phyloP scores from a whole-genome alignment of 78 protist genomes.

The Dictyostelium brefeldianum region DNA sequence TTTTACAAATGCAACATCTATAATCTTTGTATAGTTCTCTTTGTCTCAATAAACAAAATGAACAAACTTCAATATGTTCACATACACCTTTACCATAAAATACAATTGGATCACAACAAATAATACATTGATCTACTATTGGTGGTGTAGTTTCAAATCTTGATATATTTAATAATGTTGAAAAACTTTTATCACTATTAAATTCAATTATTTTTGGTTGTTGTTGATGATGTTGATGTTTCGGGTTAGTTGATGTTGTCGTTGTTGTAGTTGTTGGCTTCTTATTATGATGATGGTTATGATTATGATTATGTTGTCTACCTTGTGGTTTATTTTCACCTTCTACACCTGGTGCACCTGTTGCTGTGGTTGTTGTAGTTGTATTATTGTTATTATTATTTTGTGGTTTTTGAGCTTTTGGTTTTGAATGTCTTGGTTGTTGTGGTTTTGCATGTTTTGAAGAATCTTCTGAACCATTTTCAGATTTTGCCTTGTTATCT shows the following conservation, averaged over 20 bases:
- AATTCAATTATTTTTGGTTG: neutral
- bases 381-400: neutral
- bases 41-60: constrained; percentile 65
- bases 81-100: constrained; percentile 61
- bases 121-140: constrained; percentile 16
- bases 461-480: neutral
- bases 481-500: neutral
- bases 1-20: constrained; percentile 80
- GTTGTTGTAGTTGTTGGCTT: neutral
- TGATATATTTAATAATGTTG: neutral
- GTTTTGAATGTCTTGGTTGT: neutral
- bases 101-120: constrained; percentile 72
- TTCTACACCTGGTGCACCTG: neutral
- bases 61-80: constrained; percentile 74
- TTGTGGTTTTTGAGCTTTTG: neutral
- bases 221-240: neutral
- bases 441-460: neutral
- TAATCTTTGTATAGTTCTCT: constrained; percentile 77
- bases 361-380: neutral
- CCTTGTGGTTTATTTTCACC: neutral
- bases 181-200: neutral
- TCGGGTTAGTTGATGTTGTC: neutral
- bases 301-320: neutral
- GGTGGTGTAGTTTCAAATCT: neutral
- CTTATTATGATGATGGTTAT: neutral